Percentiles rank a stretch among this genome's conserved stretches.
Evolutionary conservation across 345 rosid genomes (phyloP).

Genomic region (Leavenworthia alabamica): DNA sequence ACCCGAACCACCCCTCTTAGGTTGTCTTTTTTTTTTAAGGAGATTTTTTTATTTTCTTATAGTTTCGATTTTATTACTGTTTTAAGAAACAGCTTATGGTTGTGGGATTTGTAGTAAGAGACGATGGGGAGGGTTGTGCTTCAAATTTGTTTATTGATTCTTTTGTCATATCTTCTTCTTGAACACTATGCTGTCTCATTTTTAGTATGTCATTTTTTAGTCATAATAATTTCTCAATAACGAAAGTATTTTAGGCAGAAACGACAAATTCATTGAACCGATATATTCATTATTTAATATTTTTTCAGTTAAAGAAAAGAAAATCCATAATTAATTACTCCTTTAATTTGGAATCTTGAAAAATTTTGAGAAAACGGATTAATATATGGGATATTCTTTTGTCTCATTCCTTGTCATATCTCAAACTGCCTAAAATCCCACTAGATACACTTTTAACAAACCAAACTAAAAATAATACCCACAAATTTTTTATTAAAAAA

Average conservation of each 20-base stretch:
- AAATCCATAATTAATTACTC: background rate
- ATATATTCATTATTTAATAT: too few species aligned
- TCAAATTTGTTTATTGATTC: constrained; percentile 35
- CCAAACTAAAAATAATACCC: constrained; percentile 10
- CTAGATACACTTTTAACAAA: background rate
- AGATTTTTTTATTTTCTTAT: too few species aligned
- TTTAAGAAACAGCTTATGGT: constrained; percentile 26
- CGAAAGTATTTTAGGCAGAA: too few species aligned
- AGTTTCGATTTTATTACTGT: constrained; percentile 24
- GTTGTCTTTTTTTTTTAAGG: constrained; percentile 2
- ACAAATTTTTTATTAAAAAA: too few species aligned
- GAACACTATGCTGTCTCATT: background rate
- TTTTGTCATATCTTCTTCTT: constrained; percentile 27
- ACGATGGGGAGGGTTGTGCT: constrained; percentile 21
- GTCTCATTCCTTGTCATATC: constrained; percentile 11
- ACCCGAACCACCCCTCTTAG: constrained; percentile 25
- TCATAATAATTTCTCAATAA: too few species aligned
- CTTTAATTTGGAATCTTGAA: background rate
- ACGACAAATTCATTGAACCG: too few species aligned
- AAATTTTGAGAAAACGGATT: background rate
- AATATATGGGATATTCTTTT: constrained; percentile 22
- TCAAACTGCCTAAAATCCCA: constrained; percentile 25
- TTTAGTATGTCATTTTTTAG: too few species aligned
- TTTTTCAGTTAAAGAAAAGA: background rate
- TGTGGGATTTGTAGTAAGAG: constrained; percentile 27